phyloP scores from a whole-genome alignment of 106 monocot species.

The Acorus calamus region DNA sequence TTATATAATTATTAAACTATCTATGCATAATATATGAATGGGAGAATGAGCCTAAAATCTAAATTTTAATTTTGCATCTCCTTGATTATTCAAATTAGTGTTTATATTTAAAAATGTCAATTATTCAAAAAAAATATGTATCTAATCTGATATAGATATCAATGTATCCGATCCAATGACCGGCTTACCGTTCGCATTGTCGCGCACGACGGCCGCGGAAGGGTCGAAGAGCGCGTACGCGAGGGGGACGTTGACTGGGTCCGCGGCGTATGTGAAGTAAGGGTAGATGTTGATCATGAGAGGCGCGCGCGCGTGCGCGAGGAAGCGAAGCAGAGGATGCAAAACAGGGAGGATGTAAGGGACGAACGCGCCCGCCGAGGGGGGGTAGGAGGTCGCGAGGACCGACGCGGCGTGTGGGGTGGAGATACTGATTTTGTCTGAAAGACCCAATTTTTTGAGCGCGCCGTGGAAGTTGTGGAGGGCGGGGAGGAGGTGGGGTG shows the following conservation, averaged over 20 bases:
- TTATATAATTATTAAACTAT: too few relatives aligned
- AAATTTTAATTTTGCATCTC: too few relatives aligned
- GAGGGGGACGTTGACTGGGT: constrained; percentile 23
- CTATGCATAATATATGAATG: too few relatives aligned
- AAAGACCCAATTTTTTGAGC: constrained; percentile 15
- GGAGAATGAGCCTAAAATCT: too few relatives aligned
- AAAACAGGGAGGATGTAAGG: constrained; percentile 8
- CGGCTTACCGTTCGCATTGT: constrained; percentile 1
- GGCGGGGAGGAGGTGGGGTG: constrained; percentile 29
- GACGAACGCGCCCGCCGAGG: constrained; percentile 23
- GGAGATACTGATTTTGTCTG: constrained; percentile 24
- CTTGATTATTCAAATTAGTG: too few relatives aligned
- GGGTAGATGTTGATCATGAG: constrained; percentile 46
- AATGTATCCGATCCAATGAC: too few relatives aligned
- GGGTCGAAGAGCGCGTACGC: constrained; percentile 14
- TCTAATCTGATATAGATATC: too few relatives aligned
- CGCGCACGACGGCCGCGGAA: constrained; percentile 4
- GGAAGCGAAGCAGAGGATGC: constrained; percentile 20
- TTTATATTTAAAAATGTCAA: too few relatives aligned
- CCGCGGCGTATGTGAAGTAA: constrained; percentile 23
- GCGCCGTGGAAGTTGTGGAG: constrained; percentile 25
- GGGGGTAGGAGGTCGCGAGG: constrained; percentile 19
- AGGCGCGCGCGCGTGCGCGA: constrained; percentile 26
- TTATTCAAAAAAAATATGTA: too few relatives aligned
- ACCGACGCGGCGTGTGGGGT: constrained; percentile 29